Percentiles rank a stretch among this genome's conserved stretches.
phyloP scores from a whole-genome alignment of 768 basidiomycete species.

The Dioszegia aurantiaca region DNA sequence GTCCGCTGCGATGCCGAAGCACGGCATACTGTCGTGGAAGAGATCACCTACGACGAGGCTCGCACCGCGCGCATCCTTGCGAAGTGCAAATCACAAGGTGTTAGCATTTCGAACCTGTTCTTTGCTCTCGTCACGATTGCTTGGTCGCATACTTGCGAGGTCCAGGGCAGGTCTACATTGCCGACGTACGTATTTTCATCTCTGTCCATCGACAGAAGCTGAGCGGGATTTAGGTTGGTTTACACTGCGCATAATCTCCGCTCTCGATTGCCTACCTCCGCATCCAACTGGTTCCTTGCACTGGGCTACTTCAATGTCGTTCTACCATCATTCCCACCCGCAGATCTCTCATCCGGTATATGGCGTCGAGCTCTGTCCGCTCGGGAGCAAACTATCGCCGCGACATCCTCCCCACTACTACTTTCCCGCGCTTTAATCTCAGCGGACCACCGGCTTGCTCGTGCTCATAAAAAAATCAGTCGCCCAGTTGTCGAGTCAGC shows the following conservation, averaged over 20 bases:
- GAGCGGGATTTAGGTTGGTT: slow-evolving; percentile 62
- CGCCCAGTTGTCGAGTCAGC: slow-evolving; percentile 59
- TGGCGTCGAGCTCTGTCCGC: slow-evolving; percentile 56
- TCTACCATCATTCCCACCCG: slow-evolving; percentile 62
- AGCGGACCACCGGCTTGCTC: too few species aligned
- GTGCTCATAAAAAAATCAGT: slow-evolving; percentile 49
- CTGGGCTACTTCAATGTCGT: slow-evolving; percentile 76
- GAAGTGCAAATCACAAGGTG: slow-evolving; percentile 61
- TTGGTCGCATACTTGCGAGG: background rate
- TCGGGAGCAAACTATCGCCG: too few species aligned
- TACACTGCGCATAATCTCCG: slow-evolving; percentile 78
- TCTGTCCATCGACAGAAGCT: slow-evolving; percentile 43
- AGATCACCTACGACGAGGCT: slow-evolving; percentile 59
- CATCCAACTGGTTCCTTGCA: slow-evolving; percentile 72
- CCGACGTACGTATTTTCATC: background rate
- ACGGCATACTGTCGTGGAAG: slow-evolving; percentile 64
- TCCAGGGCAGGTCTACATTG: background rate
- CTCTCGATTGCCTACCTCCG: slow-evolving; percentile 54
- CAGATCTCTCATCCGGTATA: slow-evolving; percentile 51
- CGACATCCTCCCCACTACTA: background rate
- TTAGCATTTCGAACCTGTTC: background rate
- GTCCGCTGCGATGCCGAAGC: slow-evolving; percentile 54
- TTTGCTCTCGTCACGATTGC: background rate
- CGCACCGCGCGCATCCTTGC: slow-evolving; percentile 64
- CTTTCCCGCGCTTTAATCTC: background rate